Evolutionary conservation across 768 basidiomycete species (phyloP).

Genomic region (Calocybe gangraenosa): DNA sequence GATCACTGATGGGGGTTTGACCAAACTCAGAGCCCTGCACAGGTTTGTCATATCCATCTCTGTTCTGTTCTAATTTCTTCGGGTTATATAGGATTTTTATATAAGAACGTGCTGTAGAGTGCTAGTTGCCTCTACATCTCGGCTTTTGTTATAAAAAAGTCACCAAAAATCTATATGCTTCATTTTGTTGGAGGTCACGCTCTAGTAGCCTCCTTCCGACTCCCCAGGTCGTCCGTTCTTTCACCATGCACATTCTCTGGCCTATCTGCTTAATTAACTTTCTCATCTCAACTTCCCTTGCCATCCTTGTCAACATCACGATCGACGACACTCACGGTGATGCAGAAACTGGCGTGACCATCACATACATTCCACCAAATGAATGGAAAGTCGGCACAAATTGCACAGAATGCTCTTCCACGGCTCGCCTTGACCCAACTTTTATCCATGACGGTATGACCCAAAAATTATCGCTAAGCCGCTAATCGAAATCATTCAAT

Average conservation of each 20-base stretch:
- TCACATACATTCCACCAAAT: constrained; percentile 28
- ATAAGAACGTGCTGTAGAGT: too few species aligned
- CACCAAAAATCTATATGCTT: constrained; percentile 1
- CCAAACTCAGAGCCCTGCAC: background rate
- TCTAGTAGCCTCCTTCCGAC: constrained; percentile 1
- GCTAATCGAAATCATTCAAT: background rate
- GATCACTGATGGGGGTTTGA: constrained; percentile 7
- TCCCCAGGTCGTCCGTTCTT: constrained; percentile 11
- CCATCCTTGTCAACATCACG: constrained; percentile 28
- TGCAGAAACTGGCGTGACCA: constrained; percentile 21
- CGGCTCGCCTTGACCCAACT: too few species aligned
- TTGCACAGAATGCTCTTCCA: constrained; percentile 12
- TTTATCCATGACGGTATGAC: constrained; percentile 12
- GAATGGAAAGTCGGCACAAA: constrained; percentile 27
- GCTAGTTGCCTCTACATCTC: too few species aligned
- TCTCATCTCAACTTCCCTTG: constrained; percentile 6
- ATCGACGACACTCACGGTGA: constrained; percentile 37
- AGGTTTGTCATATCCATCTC: constrained; percentile 6
- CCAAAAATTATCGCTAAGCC: background rate
- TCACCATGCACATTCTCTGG: constrained; percentile 13
- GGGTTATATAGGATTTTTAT: too few species aligned
- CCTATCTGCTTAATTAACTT: constrained; percentile 7
- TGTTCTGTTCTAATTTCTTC: background rate
- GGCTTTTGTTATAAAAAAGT: too few species aligned
- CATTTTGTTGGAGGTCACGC: background rate